Conservation (phyloP, 2,329 filamentous ascomycete species). For the Trichoderma breve region DNA sequence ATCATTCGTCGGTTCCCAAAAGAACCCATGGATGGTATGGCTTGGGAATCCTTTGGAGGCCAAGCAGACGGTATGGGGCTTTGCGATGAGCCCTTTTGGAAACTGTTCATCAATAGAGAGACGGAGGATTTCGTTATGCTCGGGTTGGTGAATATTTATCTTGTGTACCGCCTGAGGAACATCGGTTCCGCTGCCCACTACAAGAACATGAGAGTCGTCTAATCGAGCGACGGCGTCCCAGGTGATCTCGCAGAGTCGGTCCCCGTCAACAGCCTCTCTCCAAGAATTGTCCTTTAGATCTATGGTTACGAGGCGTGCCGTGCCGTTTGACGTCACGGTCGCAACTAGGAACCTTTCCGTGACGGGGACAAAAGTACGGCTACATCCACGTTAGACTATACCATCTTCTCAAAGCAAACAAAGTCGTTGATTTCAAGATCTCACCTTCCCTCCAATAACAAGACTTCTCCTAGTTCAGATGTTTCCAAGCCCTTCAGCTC, state of each 20-base stretch:
- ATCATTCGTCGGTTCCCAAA: conserved; percentile 50
- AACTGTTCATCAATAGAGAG: conserved; percentile 36
- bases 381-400: conserved; percentile 24
- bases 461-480: conserved; percentile 40
- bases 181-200: conserved; percentile 37
- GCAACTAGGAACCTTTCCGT: conserved; percentile 37
- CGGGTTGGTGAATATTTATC: conserved; percentile 30
- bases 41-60: conserved; percentile 28
- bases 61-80: conserved; percentile 37
- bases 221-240: conserved; percentile 37
- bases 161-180: conserved; percentile 37
- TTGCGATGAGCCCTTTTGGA: conserved; percentile 34
- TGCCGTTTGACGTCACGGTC: conserved; percentile 33
- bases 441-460: conserved; percentile 34
- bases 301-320: conserved; percentile 37
- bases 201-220: conserved; percentile 37
- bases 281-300: conserved; percentile 36
- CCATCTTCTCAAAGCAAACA: background rate
- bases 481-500: conserved; percentile 40
- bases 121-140: conserved; percentile 32
- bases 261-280: conserved; percentile 32
- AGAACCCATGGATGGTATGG: conserved; percentile 44
- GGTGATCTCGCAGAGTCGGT: conserved; percentile 34
- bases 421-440: background rate
- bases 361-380: conserved; percentile 41